phyloP scores from a whole-genome alignment of 1,139 yeast species.

The Yamadazyma triangularis region DNA sequence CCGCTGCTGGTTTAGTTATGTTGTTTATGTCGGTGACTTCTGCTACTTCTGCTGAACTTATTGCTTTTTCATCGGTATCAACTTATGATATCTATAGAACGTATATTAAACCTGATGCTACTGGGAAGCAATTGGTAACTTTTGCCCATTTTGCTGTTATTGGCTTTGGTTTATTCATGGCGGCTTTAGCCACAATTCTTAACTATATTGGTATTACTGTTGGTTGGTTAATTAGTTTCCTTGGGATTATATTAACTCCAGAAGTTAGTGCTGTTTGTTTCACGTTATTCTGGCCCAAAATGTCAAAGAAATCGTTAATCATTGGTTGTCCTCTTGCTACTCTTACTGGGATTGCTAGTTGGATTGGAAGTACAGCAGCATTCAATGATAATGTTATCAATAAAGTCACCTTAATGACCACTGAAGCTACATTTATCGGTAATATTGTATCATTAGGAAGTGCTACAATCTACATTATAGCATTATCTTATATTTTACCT shows the following conservation, averaged over 20 bases:
- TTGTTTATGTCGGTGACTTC: conserved; percentile 36
- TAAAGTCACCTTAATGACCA: conserved; percentile 20
- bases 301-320: conserved; percentile 35
- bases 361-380: conserved; percentile 33
- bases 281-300: conserved; percentile 45
- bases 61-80: conserved; percentile 32
- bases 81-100: conserved; percentile 33
- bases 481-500: conserved; percentile 23
- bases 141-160: conserved; percentile 24
- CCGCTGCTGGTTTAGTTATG: conserved; percentile 31
- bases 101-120: conserved; percentile 29
- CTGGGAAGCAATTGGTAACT: conserved; percentile 26
- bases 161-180: conserved; percentile 24
- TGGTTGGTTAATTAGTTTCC: conserved; percentile 28
- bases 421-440: conserved; percentile 30
- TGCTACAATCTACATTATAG: conserved; percentile 2
- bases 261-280: conserved; percentile 32
- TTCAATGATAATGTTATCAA: conserved; percentile 18
- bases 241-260: conserved; percentile 30
- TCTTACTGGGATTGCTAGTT: conserved; percentile 38
- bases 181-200: conserved; percentile 24
- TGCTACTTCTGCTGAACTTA: conserved; percentile 34
- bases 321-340: conserved; percentile 48
- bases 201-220: conserved; percentile 26
- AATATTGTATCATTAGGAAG: conserved; percentile 18